Evolutionary conservation across 2,329 filamentous ascomycete genomes (phyloP), one percentile per base, ranked within the genome.

Genomic region (Leptographium lundbergii): DNA sequence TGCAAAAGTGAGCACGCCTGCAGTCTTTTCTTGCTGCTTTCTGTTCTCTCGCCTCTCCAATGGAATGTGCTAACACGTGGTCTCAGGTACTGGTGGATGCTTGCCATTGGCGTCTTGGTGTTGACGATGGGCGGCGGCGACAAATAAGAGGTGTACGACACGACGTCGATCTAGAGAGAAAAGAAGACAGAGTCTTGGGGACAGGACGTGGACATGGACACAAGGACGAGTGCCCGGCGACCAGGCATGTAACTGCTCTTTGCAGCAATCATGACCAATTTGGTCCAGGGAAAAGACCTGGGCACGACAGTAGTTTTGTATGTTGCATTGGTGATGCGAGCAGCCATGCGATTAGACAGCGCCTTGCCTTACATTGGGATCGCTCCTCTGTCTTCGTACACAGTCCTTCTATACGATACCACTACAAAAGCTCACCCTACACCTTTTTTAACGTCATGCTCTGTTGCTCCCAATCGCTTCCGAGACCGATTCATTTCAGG

Each of bases 31-130:
- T 27, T 4, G 17, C 7, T 17, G n/a, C 52, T 14, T 25, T 34
- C 19, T 25, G 29, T 52, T 19, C 25, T 42, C 22, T 57, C 25
- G 10, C 17, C 32, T 45, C 36, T 51, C 10, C 42, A n/a, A n/a
- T n/a, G n/a, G n/a, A n/a, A n/a, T n/a, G 19, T 54, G 22, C 39
- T 63, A 48, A 58, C 56, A 29, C 11, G 3, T n/a, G 19, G 42
- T 14, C 1, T 59, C 57, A 85, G 82, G 70, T 87, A 87, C 69
- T 87, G 84, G 84, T 87, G 83, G 83, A 69, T 83, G 64, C 70
- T 84, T 70, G 77, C 72, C 24, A 75, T 81, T 32, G 76, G 75
- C 29, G 72, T 77, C 32, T 65, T 86, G 55, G 68, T 87, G 45
- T 9, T 57, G 42, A 56, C 39, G 27, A 17, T 42, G 25, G 51